Conservation (phyloP, 345 rosid species). For the Eucalyptus virginea region DNA sequence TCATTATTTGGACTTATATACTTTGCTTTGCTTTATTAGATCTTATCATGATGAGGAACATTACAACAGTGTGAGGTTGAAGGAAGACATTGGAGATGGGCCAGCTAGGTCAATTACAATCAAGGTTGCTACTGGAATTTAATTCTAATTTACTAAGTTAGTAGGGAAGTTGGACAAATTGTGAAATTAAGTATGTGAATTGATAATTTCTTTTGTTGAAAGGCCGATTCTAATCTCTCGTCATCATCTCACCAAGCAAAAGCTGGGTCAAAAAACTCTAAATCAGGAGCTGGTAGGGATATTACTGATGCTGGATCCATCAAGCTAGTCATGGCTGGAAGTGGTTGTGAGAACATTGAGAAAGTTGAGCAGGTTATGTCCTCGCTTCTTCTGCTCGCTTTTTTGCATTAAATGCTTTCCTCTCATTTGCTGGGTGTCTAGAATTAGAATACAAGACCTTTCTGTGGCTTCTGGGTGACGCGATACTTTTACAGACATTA, state of each 20-base stretch:
- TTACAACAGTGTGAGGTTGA: slow-evolving; percentile 67
- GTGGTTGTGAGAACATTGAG: slow-evolving; percentile 47
- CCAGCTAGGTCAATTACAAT: slow-evolving; percentile 64
- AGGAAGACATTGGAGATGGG: slow-evolving; percentile 59
- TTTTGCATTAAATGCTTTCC: background rate
- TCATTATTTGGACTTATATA: background rate
- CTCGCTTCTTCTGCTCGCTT: background rate
- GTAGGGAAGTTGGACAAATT: too few species aligned
- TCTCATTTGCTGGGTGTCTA: background rate
- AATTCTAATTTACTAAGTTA: background rate
- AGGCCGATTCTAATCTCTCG: slow-evolving; percentile 89
- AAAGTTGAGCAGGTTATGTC: slow-evolving; percentile 49
- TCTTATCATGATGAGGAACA: slow-evolving; percentile 96
- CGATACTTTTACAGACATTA: slow-evolving; percentile 35
- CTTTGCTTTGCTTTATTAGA: slow-evolving; percentile 14
- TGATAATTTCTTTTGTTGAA: slow-evolving; percentile 16
- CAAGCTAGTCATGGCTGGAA: slow-evolving; percentile 73
- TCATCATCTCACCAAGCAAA: slow-evolving; percentile 52
- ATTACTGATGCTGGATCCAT: slow-evolving; percentile 30
- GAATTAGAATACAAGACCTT: background rate
- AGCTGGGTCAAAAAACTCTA: slow-evolving; percentile 28
- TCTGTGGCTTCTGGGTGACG: background rate
- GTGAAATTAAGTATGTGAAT: too few species aligned
- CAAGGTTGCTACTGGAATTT: slow-evolving; percentile 31
- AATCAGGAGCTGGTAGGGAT: slow-evolving; percentile 13